Conservation (phyloP, 495 filamentous ascomycete species). For the Penicillium dipodomyicola region DNA sequence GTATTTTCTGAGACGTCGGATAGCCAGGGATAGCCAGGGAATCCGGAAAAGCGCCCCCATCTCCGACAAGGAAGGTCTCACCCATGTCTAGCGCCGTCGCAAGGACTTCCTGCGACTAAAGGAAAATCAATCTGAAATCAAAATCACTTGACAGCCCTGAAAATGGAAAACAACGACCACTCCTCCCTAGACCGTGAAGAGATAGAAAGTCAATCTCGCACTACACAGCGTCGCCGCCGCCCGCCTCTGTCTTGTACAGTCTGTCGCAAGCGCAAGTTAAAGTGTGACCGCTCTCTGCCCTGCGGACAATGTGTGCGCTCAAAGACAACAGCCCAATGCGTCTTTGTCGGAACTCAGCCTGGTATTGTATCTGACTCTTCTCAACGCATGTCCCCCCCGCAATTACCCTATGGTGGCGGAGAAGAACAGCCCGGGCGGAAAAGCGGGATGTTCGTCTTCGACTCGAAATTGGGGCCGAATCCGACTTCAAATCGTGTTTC, state of each 20-base stretch:
- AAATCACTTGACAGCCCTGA: neutral
- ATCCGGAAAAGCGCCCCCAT: neutral
- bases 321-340: conserved; percentile 37
- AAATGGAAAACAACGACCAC: conserved; percentile 10
- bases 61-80: neutral
- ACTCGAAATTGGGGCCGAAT: conserved; percentile 35
- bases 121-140: neutral
- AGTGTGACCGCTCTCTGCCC: conserved; percentile 64
- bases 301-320: conserved; percentile 63
- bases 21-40: neutral
- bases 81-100: conserved; percentile 5
- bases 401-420: conserved; percentile 9
- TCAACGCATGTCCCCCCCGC: conserved; percentile 18
- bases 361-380: conserved; percentile 13
- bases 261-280: conserved; percentile 66
- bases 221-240: conserved; percentile 34
- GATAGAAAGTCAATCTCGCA: conserved; percentile 12
- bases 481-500: conserved; percentile 26
- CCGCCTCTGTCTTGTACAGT: conserved; percentile 44
- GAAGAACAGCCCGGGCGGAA: conserved; percentile 19
- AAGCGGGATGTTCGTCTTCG: conserved; percentile 42
- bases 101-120: conserved; percentile 1
- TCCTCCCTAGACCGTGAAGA: conserved; percentile 6
- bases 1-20: neutral
- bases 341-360: conserved; percentile 32